Evolutionary conservation across 1,284 basidiomycete genomes (phyloP), one percentile per base, ranked within the genome.

Genomic region (Cerioporus squamosus): DNA sequence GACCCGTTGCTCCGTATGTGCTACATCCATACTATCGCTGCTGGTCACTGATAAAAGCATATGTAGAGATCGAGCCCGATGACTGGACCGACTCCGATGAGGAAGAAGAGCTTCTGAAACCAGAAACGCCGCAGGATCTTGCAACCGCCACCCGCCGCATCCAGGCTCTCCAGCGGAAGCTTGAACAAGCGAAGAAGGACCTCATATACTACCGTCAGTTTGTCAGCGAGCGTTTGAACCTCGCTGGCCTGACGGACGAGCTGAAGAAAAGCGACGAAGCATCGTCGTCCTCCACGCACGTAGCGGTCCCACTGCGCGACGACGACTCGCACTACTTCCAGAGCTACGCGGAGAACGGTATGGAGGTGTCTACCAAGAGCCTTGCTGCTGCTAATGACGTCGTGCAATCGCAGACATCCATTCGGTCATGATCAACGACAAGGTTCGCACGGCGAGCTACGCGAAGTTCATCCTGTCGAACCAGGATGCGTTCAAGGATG

Each of bases 271-370:
- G 44, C 69, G 77, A 7, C 73, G 68, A 8, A 66, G 71, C n/a
- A 29, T 29, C 26, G n/a, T n/a, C n/a, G 2, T 58, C 68, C 2
- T 61, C 66, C 17, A 68, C 63, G 4, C 66, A 69, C 17, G 64
- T 71, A 45, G 65, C 63, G 6, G 69, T 66, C 18, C 68, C 75
- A 22, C 52, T 60, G 42, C 77, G 88, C 38, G 93, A 96, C 66
- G 93, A 97, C 67, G 97, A 98, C 72, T 85, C 91, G 0, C 93
- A 97, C 71, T 99, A 99, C 75, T 99, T 98, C 75, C 84, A 93
- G 60, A 93, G 90, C 63, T 98, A 99, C 69, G 91, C 85, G n/a
- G 88, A 88, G 64, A 97, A 97, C 68, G 94, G 94, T 93, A 29
- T 29, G 26, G 26, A 29, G 9, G 26, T 29, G 26, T 29, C 26